Percentiles rank a stretch among this genome's conserved stretches.
phyloP scores from a whole-genome alignment of 257 asterid genomes.

The Plantago elongata region DNA sequence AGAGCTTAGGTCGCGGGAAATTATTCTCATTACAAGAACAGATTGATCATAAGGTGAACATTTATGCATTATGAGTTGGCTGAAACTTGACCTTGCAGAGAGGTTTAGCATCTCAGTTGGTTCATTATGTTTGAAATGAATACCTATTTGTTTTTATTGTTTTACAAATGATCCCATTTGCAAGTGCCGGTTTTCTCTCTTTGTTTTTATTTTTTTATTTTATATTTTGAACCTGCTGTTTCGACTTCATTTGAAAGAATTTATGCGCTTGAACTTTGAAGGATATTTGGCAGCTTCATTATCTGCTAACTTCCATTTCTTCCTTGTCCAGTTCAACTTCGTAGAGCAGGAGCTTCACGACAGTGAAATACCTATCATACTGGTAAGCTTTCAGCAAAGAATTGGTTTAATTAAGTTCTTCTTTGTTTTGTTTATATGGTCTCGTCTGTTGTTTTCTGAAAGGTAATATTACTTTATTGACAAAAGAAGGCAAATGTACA shows the following conservation, averaged over 20 bases:
- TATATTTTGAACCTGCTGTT: background rate
- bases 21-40: slow-evolving; percentile 91
- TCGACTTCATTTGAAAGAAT: background rate
- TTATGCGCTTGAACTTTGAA: background rate
- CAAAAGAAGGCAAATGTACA: background rate
- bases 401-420: background rate
- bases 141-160: background rate
- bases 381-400: slow-evolving; percentile 39
- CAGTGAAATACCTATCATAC: slow-evolving; percentile 51
- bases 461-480: background rate
- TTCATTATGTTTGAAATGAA: background rate
- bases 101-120: slow-evolving; percentile 1
- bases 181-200: no score
- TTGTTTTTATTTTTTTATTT: background rate
- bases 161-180: background rate
- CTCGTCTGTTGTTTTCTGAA: background rate
- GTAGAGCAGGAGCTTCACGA: slow-evolving; percentile 62
- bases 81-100: background rate
- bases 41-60: slow-evolving; percentile 69
- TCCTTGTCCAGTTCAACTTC: slow-evolving; percentile 53
- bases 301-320: slow-evolving; percentile 11
- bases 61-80: slow-evolving; percentile 2
- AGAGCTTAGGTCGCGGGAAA: slow-evolving; percentile 79
- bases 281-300: background rate
- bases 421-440: background rate